Conservation (phyloP, 768 basidiomycete species). For the Cubamyces sp. region DNA sequence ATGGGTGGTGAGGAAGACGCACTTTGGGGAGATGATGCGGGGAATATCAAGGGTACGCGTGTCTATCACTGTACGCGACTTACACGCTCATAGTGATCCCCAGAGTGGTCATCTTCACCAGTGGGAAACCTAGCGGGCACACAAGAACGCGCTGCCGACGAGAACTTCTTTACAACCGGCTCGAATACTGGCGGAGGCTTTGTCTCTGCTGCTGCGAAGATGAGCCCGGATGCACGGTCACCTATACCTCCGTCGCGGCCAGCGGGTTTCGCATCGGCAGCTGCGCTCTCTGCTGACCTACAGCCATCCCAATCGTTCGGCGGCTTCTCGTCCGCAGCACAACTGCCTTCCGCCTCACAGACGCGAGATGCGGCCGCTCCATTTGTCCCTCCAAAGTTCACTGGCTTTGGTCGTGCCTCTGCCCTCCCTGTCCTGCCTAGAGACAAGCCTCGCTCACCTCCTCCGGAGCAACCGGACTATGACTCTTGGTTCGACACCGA, state of each 20-base stretch:
- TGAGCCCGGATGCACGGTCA: background rate
- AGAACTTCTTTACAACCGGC: constrained; percentile 13
- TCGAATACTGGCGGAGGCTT: background rate
- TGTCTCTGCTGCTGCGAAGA: constrained; percentile 4
- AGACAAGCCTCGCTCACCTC: constrained; percentile 4
- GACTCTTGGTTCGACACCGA: constrained; percentile 27
- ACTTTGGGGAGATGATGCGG: background rate
- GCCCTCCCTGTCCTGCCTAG: constrained; percentile 1
- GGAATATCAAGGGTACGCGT: constrained; percentile 12
- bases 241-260: background rate
- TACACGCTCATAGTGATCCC: background rate
- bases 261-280: constrained; percentile 19
- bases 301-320: background rate
- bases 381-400: background rate
- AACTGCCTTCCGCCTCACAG: background rate
- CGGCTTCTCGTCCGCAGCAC: constrained; percentile 10
- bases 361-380: background rate
- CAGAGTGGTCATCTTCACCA: constrained; percentile 24
- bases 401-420: constrained; percentile 10
- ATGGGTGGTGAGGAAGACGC: background rate
- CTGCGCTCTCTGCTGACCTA: background rate
- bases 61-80: background rate
- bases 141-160: constrained; percentile 18
- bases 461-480: constrained; percentile 18
- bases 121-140: background rate